Base-by-base conservation (phyloP, 2,329 filamentous ascomycete genomes). In the Dothidotthia symphoricarpi region DNA sequence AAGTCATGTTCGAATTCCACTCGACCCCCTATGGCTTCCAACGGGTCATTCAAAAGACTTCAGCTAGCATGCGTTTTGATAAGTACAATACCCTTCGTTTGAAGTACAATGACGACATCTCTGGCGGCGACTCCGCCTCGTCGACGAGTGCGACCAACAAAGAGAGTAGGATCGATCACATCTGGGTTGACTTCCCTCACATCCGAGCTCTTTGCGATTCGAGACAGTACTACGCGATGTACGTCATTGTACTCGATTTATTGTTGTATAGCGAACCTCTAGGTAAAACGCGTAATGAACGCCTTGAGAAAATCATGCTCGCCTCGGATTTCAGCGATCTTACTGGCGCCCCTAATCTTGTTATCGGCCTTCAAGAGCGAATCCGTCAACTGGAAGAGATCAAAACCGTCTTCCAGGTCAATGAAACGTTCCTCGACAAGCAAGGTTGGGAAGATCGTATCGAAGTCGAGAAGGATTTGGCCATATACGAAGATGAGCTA, bases 281-380 rank as follows among this genome's bases (percentile, higher is more conserved):
- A 31, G 93, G 98, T 68, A 98, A 98, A 76, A 94, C 91, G n/a
- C 82, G 94, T 41, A 95, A 78, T 57, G 94, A 98, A 69, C 82
- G 88, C 24, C 74, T 99, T 12, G 93, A 98, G 67, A 97, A 96
- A 75, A 98, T 99, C 55, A 96, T 98, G 82, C 80, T 98, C 32
- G 93, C 91, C 1, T 97, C 93, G 0, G 93, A 99, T 68, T 99
- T 98, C 63, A 98, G 91, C 65, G 93, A 99, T 63, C 76, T 99
- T 28, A 84, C 88, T 40, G 94, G 93, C 34, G 88, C 91, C 3
- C 93, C 93, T 0, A 87, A 91, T 63, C 91, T 95, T 81, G 90
- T 98, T 19, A 84, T 85, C 61, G 85, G 83, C 59, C 76, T 98
- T 16, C 93, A 99, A 66, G 86, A 94, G 57, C 85, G 93, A 7